Evolutionary conservation across 805 yeast species (phyloP).

Genomic region (Candida patagonica): DNA sequence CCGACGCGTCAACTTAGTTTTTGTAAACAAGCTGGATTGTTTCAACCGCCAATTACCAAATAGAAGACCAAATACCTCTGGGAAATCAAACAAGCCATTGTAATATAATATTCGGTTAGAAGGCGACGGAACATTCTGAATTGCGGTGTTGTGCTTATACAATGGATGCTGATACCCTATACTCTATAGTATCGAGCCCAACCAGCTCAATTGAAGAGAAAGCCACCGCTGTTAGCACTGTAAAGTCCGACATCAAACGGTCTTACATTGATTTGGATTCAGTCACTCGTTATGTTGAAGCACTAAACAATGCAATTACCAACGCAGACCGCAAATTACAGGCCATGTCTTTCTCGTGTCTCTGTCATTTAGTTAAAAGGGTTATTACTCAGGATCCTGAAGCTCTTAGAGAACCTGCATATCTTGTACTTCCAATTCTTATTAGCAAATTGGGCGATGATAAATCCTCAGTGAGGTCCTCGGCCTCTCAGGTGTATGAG

Average conservation of each 20-base stretch:
- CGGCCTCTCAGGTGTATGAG: constrained; percentile 25
- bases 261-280: constrained; percentile 14
- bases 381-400: constrained; percentile 33
- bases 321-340: constrained; percentile 13
- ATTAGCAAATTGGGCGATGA: constrained; percentile 27
- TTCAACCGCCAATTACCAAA: too few relatives aligned
- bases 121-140: too few relatives aligned
- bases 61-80: too few relatives aligned
- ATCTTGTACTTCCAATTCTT: constrained; percentile 27
- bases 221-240: constrained; percentile 10
- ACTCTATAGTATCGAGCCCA: not conserved
- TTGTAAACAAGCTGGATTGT: too few relatives aligned
- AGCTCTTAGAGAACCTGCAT: constrained; percentile 25
- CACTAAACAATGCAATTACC: constrained; percentile 17
- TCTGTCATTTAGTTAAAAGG: constrained; percentile 38
- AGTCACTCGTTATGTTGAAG: constrained; percentile 19
- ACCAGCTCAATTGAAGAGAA: constrained; percentile 10
- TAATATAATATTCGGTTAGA: too few relatives aligned
- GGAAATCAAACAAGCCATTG: too few relatives aligned
- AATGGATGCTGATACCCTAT: constrained; percentile 1
- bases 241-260: constrained; percentile 20
- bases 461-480: constrained; percentile 19
- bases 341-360: constrained; percentile 32
- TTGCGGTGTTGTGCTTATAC: too few relatives aligned
- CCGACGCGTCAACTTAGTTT: too few relatives aligned